Evolutionary conservation across 176 grass and related monocot genomes (phyloP), one percentile per base, ranked within the genome.

Genomic region (Rhipidocladum racemiflorum): DNA sequence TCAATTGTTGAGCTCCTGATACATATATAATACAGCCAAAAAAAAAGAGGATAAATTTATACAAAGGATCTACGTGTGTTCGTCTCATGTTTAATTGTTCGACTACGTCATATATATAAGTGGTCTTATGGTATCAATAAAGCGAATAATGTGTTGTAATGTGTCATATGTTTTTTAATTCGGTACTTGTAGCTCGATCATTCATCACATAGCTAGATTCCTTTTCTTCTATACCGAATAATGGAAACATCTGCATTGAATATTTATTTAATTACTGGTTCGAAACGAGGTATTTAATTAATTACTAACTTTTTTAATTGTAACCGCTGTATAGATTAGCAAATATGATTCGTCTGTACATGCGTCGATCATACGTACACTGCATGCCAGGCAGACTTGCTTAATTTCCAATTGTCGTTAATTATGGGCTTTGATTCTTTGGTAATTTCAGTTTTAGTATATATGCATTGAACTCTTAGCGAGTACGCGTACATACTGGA

Each of bases 61-160:
- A 84, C 59, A 54, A 29, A 84, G 38, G 48, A 36, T 65, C n/a
- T 78, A 76, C 21, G 55, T 57, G 17, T 15, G 28, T 49, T 45
- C 18, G 25, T 76, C 62, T 61, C 70, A 50, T 81, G 77, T 81
- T 59, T 74, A 35, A 56, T 68, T 81, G 29, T 50, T 81, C 36
- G 70, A 43, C 34, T 54, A 39, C 10, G 42, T 2, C 17, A 39
- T 70, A 79, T 36, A 42, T 42, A 61, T 43, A n/a, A 60, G 74
- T 73, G 56, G 55, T 79, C 64, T 20, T 43, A 32, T 53, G 44
- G 57, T 80, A 80, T 86, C 7, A 80, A 86, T 86, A 80, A 86
- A 80, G 43, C 8, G 8, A 73, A 79, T 73, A 17, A 69, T 49
- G 9, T 70, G 73, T 85, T 76, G 82, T 84, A 77, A 80, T 64